phyloP scores from a whole-genome alignment of 305 asterid genomes.

The Rubia balearica region DNA sequence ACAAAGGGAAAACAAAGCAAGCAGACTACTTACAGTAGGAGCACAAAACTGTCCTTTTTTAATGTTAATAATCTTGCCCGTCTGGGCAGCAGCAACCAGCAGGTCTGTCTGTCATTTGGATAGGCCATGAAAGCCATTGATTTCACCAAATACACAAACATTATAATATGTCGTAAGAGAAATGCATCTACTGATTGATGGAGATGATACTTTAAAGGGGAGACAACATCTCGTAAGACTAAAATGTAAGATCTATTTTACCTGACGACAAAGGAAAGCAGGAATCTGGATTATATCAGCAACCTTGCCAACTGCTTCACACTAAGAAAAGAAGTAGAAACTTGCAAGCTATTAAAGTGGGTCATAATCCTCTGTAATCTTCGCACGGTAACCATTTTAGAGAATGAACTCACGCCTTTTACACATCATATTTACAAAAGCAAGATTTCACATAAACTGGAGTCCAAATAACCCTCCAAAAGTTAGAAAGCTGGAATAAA shows the following conservation, averaged over 20 bases:
- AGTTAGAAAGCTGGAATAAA: not conserved
- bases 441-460: not conserved
- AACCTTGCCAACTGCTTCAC: slow-evolving; percentile 93
- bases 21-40: slow-evolving; percentile 48
- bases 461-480: not conserved
- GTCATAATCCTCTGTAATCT: not conserved
- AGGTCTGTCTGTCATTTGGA: slow-evolving; percentile 76
- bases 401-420: not conserved
- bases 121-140: slow-evolving; percentile 11
- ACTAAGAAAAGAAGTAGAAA: slow-evolving; percentile 35
- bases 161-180: not conserved
- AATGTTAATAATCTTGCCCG: slow-evolving; percentile 79
- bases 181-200: not conserved
- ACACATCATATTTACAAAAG: not conserved
- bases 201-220: not conserved
- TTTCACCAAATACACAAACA: not conserved
- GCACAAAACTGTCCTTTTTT: slow-evolving; percentile 99
- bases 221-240: not conserved
- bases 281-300: slow-evolving; percentile 97
- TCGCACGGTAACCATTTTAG: not conserved
- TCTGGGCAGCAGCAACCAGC: slow-evolving; percentile 93
- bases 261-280: slow-evolving; percentile 96
- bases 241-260: slow-evolving; percentile 15
- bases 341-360: slow-evolving; percentile 3
- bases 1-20: not conserved